phyloP scores from a whole-genome alignment of 2,329 filamentous ascomycete species.

The Trichoderma atroviride region DNA sequence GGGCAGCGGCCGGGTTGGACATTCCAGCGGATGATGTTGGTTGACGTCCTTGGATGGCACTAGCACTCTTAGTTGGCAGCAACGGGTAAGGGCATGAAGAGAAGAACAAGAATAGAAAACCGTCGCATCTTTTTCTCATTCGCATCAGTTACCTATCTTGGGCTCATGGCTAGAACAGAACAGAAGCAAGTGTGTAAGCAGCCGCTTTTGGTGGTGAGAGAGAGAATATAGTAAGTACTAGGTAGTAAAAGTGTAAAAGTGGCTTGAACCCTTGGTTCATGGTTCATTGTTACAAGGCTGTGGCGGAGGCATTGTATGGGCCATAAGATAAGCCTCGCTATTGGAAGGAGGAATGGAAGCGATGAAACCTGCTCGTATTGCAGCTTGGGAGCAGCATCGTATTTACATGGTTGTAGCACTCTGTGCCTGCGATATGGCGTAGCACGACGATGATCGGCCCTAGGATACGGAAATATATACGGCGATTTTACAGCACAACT shows the following conservation, averaged over 20 bases:
- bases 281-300: background rate
- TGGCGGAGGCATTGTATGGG: conserved; percentile 10
- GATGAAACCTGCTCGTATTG: background rate
- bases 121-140: background rate
- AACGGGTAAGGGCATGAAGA: background rate
- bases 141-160: background rate
- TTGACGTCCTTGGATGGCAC: background rate
- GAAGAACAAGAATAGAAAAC: conserved; percentile 4
- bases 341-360: background rate
- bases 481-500: background rate
- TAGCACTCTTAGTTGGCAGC: background rate
- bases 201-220: background rate
- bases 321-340: background rate
- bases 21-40: conserved; percentile 7
- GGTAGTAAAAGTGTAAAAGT: background rate
- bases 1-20: background rate
- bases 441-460: background rate
- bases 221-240: background rate
- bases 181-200: background rate
- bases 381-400: background rate
- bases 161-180: background rate
- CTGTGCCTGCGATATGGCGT: background rate
- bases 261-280: background rate
- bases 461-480: background rate
- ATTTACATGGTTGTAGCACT: background rate